phyloP scores from a whole-genome alignment of 208 protist species.

The Naegleria lovaniensis region DNA sequence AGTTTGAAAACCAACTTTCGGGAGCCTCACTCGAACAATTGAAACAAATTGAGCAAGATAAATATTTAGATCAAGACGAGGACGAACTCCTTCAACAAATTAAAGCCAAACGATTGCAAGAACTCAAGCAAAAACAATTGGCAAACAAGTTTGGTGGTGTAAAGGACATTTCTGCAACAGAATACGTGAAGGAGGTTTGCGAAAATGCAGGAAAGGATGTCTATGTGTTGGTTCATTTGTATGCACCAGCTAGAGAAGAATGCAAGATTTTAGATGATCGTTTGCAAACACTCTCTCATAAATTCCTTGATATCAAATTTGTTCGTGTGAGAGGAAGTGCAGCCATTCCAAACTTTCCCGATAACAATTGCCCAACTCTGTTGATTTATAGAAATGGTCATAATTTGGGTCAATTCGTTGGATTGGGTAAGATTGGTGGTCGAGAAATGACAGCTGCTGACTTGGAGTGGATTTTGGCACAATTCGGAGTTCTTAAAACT shows the following conservation, averaged over 20 bases:
- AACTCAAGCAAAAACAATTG: not conserved
- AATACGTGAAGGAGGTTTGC: not conserved
- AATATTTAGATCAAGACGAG: not conserved
- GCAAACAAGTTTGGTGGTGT: not conserved
- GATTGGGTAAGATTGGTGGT: not conserved
- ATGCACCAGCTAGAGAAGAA: not conserved
- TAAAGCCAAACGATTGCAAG: not conserved
- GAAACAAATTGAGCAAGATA: not conserved
- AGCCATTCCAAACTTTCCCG: constrained; percentile 18
- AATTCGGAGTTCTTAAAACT: not conserved
- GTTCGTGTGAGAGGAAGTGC: not conserved
- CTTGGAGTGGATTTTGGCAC: constrained; percentile 10
- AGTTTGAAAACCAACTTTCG: not conserved
- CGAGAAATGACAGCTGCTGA: not conserved
- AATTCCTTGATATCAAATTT: not conserved
- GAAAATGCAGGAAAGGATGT: not conserved
- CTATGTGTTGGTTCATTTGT: constrained; percentile 5
- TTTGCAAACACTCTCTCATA: not conserved
- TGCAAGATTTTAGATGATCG: constrained; percentile 6
- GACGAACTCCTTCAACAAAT: not conserved
- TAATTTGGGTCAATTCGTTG: not conserved
- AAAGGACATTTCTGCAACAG: not conserved
- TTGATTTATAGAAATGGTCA: not conserved
- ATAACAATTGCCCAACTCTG: not conserved
- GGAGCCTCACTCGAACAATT: not conserved